A percentile compares a stretch with the other conserved stretches of the same genome.
Conservation (phyloP, 176 grass and related monocot genomes). For the Thinopyrum elongatum region DNA sequence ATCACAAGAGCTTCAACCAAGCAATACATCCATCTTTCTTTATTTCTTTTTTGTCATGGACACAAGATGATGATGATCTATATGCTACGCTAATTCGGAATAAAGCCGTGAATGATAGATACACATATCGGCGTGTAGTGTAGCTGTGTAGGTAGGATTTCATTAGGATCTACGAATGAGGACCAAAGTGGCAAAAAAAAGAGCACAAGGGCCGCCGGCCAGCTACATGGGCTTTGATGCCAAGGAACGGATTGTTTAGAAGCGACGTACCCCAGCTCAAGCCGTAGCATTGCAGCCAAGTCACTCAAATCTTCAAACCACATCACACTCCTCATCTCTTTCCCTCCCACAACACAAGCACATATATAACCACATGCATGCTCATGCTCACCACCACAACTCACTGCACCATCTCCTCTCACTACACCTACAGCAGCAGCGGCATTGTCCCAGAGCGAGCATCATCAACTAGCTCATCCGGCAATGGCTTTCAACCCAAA, state of each 20-base stretch:
- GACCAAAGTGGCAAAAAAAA: background rate
- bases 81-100: background rate
- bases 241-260: constrained; percentile 66
- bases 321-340: constrained; percentile 20
- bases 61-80: background rate
- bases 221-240: constrained; percentile 33
- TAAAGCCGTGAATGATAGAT: background rate
- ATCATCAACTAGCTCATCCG: background rate
- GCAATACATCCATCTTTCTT: background rate
- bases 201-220: background rate
- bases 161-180: background rate
- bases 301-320: constrained; percentile 44
- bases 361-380: constrained; percentile 35
- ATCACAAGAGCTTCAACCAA: background rate
- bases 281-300: constrained; percentile 79
- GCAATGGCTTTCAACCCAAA: constrained; percentile 45
- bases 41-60: background rate
- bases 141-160: background rate
- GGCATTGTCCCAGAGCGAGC: background rate
- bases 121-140: background rate
- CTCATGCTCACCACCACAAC: constrained; percentile 32
- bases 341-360: constrained; percentile 1
- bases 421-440: constrained; percentile 30
- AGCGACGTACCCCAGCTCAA: constrained; percentile 47
- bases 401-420: constrained; percentile 15